Conservation (phyloP, 306 rosid genomes). For the Phaseolus lunatus region DNA sequence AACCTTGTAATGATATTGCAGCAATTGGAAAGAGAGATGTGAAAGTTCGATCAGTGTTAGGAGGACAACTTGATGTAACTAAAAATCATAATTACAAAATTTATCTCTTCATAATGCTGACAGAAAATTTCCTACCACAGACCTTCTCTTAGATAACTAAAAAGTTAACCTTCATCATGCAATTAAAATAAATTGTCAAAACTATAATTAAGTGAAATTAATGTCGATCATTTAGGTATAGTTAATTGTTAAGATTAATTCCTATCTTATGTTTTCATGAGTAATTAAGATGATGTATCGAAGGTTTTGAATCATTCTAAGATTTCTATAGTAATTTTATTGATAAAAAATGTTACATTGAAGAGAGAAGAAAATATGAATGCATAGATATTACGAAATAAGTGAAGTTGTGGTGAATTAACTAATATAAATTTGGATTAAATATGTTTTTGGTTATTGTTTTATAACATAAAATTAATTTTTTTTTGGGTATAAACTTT, state of each 20-base stretch:
- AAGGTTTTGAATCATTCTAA: no score
- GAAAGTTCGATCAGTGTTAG: neutral
- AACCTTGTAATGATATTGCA: neutral
- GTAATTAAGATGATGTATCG: no score
- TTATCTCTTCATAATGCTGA: neutral
- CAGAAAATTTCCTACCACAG: neutral
- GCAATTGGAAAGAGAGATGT: constrained; percentile 7
- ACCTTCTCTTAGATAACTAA: neutral
- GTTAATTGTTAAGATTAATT: no score
- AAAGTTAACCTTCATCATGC: neutral
- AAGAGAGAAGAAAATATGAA: no score
- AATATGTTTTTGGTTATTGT: no score
- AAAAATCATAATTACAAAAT: neutral
- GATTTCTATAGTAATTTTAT: no score
- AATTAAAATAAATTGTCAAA: neutral
- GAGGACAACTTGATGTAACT: neutral
- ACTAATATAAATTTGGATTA: no score
- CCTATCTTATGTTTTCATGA: neutral
- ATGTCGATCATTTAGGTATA: neutral
- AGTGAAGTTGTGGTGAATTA: no score
- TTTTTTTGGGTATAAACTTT: no score
- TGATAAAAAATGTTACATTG: no score
- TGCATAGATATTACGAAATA: no score
- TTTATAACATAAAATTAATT: no score
- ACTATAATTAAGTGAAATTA: neutral